Conservation (phyloP, 2,329 filamentous ascomycete species). For the Penicillium sp. region DNA sequence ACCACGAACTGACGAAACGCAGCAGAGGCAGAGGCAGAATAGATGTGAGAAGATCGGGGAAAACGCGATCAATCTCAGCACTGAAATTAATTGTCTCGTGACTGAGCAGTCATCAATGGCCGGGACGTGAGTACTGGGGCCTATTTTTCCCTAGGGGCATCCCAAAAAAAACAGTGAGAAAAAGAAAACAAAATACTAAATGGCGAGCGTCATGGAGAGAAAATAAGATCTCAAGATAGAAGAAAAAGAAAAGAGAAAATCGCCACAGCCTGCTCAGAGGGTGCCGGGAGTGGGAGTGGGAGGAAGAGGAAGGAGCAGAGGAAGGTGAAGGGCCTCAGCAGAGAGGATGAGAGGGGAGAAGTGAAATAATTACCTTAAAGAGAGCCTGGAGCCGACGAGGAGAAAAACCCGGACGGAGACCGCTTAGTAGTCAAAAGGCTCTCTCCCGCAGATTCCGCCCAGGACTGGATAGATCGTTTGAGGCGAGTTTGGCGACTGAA, state of each 20-base stretch:
- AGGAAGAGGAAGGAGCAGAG: constrained; percentile 20
- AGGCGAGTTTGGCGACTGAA: constrained; percentile 14
- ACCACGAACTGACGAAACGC: constrained; percentile 16
- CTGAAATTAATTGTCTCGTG: constrained; percentile 27
- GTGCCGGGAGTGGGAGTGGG: constrained; percentile 4
- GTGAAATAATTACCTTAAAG: constrained; percentile 8
- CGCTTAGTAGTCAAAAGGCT: constrained; percentile 19
- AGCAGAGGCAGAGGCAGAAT: constrained; percentile 1
- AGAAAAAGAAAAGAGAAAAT: constrained; percentile 25
- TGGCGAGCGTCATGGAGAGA: constrained; percentile 9
- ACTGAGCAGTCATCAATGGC: constrained; percentile 25
- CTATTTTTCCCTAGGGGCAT: constrained; percentile 19
- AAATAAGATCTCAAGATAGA: constrained; percentile 21
- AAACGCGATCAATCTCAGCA: constrained; percentile 24
- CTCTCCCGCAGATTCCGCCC: constrained; percentile 17
- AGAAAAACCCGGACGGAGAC: constrained; percentile 24
- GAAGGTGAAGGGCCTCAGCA: not conserved
- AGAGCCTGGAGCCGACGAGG: constrained; percentile 14
- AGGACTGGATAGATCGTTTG: constrained; percentile 23
- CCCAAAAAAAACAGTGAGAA: constrained; percentile 18
- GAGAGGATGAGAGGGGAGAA: constrained; percentile 17
- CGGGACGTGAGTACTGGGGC: constrained; percentile 18
- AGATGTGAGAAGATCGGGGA: constrained; percentile 9
- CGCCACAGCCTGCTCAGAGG: constrained; percentile 23
- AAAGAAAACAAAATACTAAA: constrained; percentile 23